Evolutionary conservation across 108 stramenopile species (phyloP).

Genomic region (Phaeodactylum tricornutum): DNA sequence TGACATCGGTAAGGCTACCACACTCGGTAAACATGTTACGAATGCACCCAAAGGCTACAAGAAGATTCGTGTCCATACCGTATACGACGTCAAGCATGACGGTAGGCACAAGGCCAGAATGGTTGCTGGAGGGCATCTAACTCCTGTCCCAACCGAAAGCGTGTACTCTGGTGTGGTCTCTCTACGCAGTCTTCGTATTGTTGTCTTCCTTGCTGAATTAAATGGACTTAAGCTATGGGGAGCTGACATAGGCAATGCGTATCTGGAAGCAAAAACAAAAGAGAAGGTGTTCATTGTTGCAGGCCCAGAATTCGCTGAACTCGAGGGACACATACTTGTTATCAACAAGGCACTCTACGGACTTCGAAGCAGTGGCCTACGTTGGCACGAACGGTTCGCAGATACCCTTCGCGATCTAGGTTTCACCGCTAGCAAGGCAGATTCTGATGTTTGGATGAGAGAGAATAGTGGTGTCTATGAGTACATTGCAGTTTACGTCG

Average conservation of each 20-base stretch:
- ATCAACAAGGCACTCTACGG: conserved; percentile 15
- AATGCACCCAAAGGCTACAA: conserved; percentile 13
- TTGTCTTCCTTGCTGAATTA: conserved; percentile 9
- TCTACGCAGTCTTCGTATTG: conserved; percentile 4
- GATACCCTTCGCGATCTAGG: conserved; percentile 18
- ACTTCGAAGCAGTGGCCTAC: background rate
- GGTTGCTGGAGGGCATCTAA: conserved; percentile 12
- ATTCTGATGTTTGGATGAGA: conserved; percentile 24
- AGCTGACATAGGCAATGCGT: conserved; percentile 16
- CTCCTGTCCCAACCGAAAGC: conserved; percentile 3
- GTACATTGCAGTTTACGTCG: conserved; percentile 8
- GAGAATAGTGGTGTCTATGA: conserved; percentile 1
- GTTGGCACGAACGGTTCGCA: background rate
- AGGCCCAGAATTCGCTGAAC: conserved; percentile 13
- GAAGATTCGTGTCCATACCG: conserved; percentile 15
- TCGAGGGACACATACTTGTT: conserved; percentile 1
- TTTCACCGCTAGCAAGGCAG: conserved; percentile 17
- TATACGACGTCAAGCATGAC: conserved; percentile 23
- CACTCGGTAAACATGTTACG: background rate
- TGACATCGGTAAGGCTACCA: conserved; percentile 9
- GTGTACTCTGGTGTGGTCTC: conserved; percentile 28
- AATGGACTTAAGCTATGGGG: conserved; percentile 6
- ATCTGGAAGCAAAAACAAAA: conserved; percentile 7
- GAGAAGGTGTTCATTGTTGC: conserved; percentile 18
- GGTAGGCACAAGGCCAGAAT: conserved; percentile 12